Percentiles rank a stretch among this genome's conserved stretches.
Conservation (phyloP, 1,284 basidiomycete genomes). For the Boletus chippewaensis region DNA sequence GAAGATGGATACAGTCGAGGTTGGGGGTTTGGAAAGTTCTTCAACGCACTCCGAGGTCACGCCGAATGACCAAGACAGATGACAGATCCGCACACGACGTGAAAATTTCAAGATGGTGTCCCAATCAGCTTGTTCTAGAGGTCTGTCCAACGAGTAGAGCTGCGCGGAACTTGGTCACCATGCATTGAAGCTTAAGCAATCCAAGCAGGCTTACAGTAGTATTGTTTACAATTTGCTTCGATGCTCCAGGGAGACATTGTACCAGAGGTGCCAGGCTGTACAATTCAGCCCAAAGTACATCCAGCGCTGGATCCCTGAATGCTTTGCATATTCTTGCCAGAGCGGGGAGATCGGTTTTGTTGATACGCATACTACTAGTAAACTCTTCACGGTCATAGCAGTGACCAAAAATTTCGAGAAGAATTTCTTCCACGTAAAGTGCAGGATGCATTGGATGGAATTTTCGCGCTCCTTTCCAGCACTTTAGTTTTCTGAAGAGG, state of each 20-base stretch:
- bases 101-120: background rate
- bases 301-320: constrained; percentile 15
- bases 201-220: too few species aligned
- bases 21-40: background rate
- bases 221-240: background rate
- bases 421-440: constrained; percentile 11
- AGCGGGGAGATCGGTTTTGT: background rate
- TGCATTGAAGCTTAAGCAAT: background rate
- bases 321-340: constrained; percentile 13
- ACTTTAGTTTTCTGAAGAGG: too few species aligned
- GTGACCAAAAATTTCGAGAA: constrained; percentile 7
- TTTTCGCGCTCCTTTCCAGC: too few species aligned
- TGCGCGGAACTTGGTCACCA: background rate
- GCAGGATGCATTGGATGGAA: constrained; percentile 4
- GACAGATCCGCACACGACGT: background rate
- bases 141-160: background rate
- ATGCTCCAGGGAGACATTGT: constrained; percentile 5
- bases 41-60: background rate
- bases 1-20: background rate
- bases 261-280: constrained; percentile 6
- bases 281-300: constrained; percentile 12
- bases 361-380: too few species aligned
- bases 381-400: background rate
- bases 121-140: background rate
- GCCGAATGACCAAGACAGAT: rapidly evolving